Evolutionary conservation across 2,329 filamentous ascomycete genomes (phyloP), one percentile per base, ranked within the genome.

Genomic region (Ceratocystis ficicola): DNA sequence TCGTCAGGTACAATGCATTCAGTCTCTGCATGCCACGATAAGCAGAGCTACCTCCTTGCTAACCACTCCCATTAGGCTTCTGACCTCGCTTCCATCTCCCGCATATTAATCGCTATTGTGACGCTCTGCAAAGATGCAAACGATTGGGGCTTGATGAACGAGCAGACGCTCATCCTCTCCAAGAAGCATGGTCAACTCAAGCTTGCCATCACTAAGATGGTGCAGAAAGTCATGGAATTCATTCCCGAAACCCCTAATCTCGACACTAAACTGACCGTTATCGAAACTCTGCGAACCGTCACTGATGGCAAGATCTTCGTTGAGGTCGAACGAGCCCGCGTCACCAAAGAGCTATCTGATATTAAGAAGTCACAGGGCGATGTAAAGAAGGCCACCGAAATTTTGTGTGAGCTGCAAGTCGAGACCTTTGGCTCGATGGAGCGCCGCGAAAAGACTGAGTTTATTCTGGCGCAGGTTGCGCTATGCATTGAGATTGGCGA

Each of bases 121-220:
- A 95, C 90, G 74, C 85, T 97, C 80, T 93, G 90, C 80, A 97
- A 96, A 78, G 83, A 95, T 76, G 86, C 89, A 22, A 87, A 87
- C 71, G 91, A 99, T 76, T 99, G 94, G 94, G 86, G 85, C 75
- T 79, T 96, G 73, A 83, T 99, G 78, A 97, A 96, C 75, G 94
- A 99, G 78, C 94, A 99, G 79, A 90, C 96, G 69, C 82, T 96
- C 72, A 82, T 96, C 70, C 82, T 99, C 67, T 97, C 94, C 70
- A 99, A 99, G 86, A 99, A 99, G 81, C 94, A 99, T 88, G 90
- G 92, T 72, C 94, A 99, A 80, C 91, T 99, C 74, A 99, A 99
- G 78, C 94, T 97, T 78, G 94, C 94, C 73, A 94, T 92, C 73
- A 97, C 94, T 72, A 94, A 93, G 81, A 99, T 99, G 94, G 92